These are phyloP conservation scores for Lepiota venenata DNA, from an alignment of 768 basidiomycete species.

Conservation along the genomic window DNA sequence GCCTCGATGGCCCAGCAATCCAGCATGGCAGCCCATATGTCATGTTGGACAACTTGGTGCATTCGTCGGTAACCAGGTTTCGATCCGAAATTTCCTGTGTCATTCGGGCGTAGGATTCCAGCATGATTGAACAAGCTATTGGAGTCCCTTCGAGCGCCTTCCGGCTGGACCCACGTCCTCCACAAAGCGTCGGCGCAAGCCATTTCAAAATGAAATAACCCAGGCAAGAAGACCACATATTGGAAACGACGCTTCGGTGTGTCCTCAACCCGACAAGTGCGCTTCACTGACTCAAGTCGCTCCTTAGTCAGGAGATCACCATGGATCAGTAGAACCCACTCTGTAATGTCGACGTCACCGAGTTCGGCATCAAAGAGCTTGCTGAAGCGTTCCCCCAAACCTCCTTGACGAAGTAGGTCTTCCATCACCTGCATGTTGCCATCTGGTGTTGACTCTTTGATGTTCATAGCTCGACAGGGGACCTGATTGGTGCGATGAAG, in stretches of 20 bases:
- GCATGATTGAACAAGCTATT: slow-evolving; percentile 1
- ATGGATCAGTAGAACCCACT: background rate
- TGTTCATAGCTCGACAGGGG: background rate
- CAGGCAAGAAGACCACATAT: slow-evolving; percentile 8
- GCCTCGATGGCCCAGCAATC: slow-evolving; percentile 21
- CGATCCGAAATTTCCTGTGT: slow-evolving; percentile 20
- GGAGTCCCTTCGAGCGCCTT: background rate
- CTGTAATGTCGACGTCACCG: background rate
- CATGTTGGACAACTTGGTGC: slow-evolving; percentile 25
- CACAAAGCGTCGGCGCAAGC: slow-evolving; percentile 14
- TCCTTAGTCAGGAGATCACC: slow-evolving; percentile 5
- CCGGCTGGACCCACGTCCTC: slow-evolving; percentile 11
- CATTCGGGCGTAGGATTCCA: slow-evolving; percentile 13
- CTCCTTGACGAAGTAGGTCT: background rate
- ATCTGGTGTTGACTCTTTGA: background rate
- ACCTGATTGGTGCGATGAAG: background rate
- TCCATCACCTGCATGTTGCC: background rate
- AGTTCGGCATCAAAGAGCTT: background rate
- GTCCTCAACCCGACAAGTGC: background rate
- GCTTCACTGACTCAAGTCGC: background rate
- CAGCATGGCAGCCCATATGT: slow-evolving; percentile 14
- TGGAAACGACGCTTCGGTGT: slow-evolving; percentile 10
- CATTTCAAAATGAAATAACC: slow-evolving; percentile 17
- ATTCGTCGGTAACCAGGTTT: slow-evolving; percentile 25
- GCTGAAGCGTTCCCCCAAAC: background rate